Conservation (phyloP, 192 early-diverging fungal species). For the Entomortierella beljakovae region DNA sequence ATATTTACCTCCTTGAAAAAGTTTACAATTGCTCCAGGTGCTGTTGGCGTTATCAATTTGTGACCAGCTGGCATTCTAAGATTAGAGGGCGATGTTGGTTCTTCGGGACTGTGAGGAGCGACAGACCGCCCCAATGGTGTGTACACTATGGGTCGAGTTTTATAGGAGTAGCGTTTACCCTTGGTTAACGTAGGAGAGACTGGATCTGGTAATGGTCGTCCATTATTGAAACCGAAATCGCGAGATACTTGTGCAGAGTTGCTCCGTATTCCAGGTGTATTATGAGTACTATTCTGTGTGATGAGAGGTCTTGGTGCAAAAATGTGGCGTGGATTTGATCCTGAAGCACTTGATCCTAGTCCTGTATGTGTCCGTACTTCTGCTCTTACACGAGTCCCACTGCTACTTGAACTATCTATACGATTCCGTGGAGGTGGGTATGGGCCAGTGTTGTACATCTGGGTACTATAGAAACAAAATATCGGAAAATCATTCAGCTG, state of each 20-base stretch:
- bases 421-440: constrained; percentile 34
- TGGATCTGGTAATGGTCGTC: background rate
- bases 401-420: background rate
- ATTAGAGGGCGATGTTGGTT: constrained; percentile 7
- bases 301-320: constrained; percentile 19
- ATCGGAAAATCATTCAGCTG: background rate
- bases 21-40: constrained; percentile 32
- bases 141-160: constrained; percentile 40
- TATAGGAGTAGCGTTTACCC: constrained; percentile 44
- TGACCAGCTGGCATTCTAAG: background rate
- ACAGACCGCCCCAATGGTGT: background rate
- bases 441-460: constrained; percentile 39
- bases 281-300: background rate
- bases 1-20: constrained; percentile 52
- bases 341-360: background rate
- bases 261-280: constrained; percentile 2
- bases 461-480: constrained; percentile 11
- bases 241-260: background rate
- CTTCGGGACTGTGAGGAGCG: background rate
- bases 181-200: background rate
- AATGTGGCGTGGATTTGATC: constrained; percentile 4
- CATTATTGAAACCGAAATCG: constrained; percentile 4
- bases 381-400: background rate
- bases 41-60: constrained; percentile 9
- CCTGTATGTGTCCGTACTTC: background rate